Percentiles rank a stretch among this genome's conserved stretches.
Conservation (phyloP, 1,284 basidiomycete species). For the Puccinia polysora region DNA sequence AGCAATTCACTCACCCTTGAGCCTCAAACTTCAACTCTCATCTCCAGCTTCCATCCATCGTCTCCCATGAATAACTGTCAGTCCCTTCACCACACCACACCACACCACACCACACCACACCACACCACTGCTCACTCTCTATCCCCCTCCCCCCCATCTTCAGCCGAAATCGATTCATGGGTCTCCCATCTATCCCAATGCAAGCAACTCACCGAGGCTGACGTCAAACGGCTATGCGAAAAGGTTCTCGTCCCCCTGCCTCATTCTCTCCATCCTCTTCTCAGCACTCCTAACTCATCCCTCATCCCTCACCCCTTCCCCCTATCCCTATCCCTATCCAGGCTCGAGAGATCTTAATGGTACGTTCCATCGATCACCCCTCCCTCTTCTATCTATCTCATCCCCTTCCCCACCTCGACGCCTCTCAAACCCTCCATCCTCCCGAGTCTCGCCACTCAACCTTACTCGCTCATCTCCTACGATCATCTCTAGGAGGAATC, state of each 20-base stretch:
- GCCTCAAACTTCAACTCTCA: not conserved
- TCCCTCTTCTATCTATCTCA: constrained; percentile 3
- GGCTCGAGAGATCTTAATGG: constrained; percentile 43
- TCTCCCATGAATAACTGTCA: constrained; percentile 19
- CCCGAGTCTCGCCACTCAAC: not conserved
- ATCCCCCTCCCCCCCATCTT: not conserved
- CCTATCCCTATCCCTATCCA: constrained; percentile 45
- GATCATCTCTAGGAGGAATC: constrained; percentile 62
- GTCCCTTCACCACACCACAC: not conserved
- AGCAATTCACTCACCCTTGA: not conserved
- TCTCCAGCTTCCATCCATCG: not conserved
- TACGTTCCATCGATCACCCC: constrained; percentile 7
- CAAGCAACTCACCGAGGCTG: constrained; percentile 91
- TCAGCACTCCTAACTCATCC: not conserved
- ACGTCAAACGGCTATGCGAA: constrained; percentile 97
- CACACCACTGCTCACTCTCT: too few species aligned
- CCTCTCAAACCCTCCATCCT: not conserved
- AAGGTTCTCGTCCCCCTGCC: constrained; percentile 63
- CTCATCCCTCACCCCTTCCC: constrained; percentile 6
- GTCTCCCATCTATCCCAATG: constrained; percentile 95
- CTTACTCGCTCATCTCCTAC: not conserved
- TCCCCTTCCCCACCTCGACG: not conserved
- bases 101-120: not conserved
- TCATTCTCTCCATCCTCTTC: not conserved
- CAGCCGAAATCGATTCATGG: constrained; percentile 74